Base-by-base conservation (phyloP, 768 basidiomycete species). In the Leccinum pellstonianum region DNA sequence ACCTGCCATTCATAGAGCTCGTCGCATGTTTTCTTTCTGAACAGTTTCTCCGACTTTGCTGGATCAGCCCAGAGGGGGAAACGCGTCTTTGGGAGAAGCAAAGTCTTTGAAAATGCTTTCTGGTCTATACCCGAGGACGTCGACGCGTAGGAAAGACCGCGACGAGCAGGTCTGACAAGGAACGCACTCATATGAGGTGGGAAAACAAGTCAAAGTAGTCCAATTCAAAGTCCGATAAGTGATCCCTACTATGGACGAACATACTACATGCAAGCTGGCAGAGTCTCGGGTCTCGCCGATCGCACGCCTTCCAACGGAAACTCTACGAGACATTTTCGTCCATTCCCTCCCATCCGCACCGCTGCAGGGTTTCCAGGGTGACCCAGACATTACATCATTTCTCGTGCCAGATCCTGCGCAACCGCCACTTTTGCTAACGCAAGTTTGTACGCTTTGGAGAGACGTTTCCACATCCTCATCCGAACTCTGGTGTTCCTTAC, bases 1-100 rank as follows among this genome's bases (percentile, higher is more conserved):
- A 88, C 89, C 84, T 91, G 90, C 88, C 86, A 88, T 50, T 72
- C 67, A 70, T 98, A 98, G 11, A 98, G 77, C 4, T 82, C 81
- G 29, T 88, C 86, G 38, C 87, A 87, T 4, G 90, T 91, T 64
- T 83, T 80, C 55, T 75, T 73, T 59, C 83, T 80, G 64, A 85
- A 87, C 19, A 76, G 76, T 9, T 75, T 73, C 64, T 92, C 90
- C 43, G 83, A 80, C 61, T 82, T 83, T n/a, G 78, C 77, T 1
- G 86, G 82, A 64, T 92, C 82, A 3, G 82, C 77, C 76, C 89
- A 83, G 52, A 93, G 78, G 2, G 91, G 86, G 70, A 98, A 93
- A 0, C 78, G 63, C 0, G 96, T 95, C 66, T 86, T 88, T 0
- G 96, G 96, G 3, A 98, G 83, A 3, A 86, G 80, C 11, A 99